phyloP scores from a whole-genome alignment of 495 filamentous ascomycete species.

The Aspergillus coremiiformis region DNA sequence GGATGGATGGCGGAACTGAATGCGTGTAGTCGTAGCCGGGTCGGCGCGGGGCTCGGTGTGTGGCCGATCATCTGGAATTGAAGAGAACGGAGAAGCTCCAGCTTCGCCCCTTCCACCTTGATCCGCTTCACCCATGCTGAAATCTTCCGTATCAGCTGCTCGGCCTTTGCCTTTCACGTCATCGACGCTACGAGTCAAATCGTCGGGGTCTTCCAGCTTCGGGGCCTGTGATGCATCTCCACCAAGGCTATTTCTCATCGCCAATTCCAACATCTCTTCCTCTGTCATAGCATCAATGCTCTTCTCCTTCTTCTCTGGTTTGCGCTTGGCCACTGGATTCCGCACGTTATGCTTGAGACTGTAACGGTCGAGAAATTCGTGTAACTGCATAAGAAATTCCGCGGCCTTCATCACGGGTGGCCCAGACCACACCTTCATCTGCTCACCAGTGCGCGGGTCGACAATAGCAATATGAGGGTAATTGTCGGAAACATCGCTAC shows the following conservation, averaged over 20 bases:
- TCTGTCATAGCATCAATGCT: constrained; percentile 87
- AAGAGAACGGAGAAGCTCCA: constrained; percentile 47
- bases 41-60: constrained; percentile 70
- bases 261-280: constrained; percentile 92
- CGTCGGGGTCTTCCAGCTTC: constrained; percentile 67
- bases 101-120: constrained; percentile 10
- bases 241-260: constrained; percentile 75
- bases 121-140: constrained; percentile 25
- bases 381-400: constrained; percentile 84
- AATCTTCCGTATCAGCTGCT: constrained; percentile 37
- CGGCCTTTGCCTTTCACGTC: constrained; percentile 61
- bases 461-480: constrained; percentile 95
- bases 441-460: constrained; percentile 91
- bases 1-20: constrained; percentile 80
- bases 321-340: constrained; percentile 82
- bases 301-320: constrained; percentile 61
- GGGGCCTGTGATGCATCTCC: constrained; percentile 24
- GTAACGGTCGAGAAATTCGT: constrained; percentile 94
- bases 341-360: constrained; percentile 79
- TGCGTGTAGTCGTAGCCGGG: constrained; percentile 66
- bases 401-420: constrained; percentile 62
- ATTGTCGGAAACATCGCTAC: constrained; percentile 60
- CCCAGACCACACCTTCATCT: constrained; percentile 93
- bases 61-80: constrained; percentile 61
- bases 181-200: constrained; percentile 60